These are phyloP conservation scores for Penicillium sp. DNA, from an alignment of 2,329 filamentous ascomycete genomes.

Conservation along the genomic window DNA sequence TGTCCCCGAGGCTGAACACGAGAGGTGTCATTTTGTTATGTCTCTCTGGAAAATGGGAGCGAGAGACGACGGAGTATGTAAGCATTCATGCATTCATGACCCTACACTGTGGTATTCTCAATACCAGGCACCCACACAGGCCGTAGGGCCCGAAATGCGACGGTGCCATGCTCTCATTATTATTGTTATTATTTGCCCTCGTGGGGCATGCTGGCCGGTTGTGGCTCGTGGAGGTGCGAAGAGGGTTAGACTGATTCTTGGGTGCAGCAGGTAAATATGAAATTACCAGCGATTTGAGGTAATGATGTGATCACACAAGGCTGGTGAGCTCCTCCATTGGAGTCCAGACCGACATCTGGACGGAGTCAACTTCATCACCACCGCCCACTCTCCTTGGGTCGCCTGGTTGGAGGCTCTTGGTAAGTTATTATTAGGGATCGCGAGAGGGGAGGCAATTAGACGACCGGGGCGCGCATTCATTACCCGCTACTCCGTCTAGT, in stretches of 20 bases:
- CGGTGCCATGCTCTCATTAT: conserved; percentile 5
- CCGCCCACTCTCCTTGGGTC: neutral
- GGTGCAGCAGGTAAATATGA: neutral
- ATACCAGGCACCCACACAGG: neutral
- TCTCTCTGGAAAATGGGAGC: too few species aligned
- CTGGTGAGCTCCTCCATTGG: neutral
- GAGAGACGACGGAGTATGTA: too few species aligned
- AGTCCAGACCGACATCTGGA: neutral
- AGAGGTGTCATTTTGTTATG: too few species aligned
- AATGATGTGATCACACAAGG: neutral
- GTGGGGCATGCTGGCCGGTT: conserved; percentile 11
- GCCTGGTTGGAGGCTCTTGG: neutral
- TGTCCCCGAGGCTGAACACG: neutral
- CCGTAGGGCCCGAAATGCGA: conserved; percentile 1
- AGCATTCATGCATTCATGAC: too few species aligned
- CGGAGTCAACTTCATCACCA: neutral
- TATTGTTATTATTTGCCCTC: neutral
- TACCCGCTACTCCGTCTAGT: neutral
- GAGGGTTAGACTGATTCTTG: neutral
- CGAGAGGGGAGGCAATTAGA: neutral
- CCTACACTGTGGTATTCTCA: neutral
- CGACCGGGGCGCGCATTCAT: neutral
- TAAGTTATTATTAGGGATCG: neutral
- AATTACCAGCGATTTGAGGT: neutral
- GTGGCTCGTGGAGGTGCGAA: conserved; percentile 13